These are phyloP conservation scores for Lathyrus sativus DNA, from an alignment of 306 rosid species.

Conservation along the genomic window DNA sequence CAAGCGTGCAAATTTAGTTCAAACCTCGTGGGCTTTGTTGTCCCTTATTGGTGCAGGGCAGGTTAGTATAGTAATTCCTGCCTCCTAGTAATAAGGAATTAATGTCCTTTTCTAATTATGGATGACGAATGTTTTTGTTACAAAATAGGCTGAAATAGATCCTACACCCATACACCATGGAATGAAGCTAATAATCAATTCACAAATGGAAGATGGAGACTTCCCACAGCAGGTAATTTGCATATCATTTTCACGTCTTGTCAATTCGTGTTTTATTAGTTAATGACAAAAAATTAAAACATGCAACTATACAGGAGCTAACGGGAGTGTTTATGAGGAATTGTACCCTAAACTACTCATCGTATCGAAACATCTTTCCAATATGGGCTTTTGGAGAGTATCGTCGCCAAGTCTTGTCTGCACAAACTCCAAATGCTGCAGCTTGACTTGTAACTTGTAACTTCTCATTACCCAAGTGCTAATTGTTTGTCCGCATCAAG, in stretches of 20 bases:
- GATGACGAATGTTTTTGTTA: constrained; percentile 13
- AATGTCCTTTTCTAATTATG: constrained; percentile 1
- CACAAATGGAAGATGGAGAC: constrained; percentile 75
- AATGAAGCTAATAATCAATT: constrained; percentile 53
- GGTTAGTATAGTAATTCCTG: constrained; percentile 40
- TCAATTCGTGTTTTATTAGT: background rate
- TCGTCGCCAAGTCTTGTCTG: constrained; percentile 41
- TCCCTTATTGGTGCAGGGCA: constrained; percentile 73
- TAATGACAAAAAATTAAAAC: background rate
- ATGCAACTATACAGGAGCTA: constrained; percentile 45
- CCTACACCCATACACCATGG: constrained; percentile 61
- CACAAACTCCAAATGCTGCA: background rate
- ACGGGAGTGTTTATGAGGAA: constrained; percentile 59
- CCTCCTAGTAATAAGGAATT: too few relatives aligned
- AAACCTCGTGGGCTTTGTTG: constrained; percentile 73
- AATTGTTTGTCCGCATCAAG: constrained; percentile 9
- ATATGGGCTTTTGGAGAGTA: constrained; percentile 65
- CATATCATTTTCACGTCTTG: background rate
- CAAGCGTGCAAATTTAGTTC: constrained; percentile 59
- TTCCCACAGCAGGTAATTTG: constrained; percentile 69
- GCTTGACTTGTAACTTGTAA: background rate
- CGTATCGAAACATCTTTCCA: constrained; percentile 56
- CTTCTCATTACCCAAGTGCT: background rate
- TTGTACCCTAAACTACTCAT: constrained; percentile 51
- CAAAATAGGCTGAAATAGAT: constrained; percentile 55